Conservation (phyloP, 768 basidiomycete genomes). For the Pluteus cervinus region DNA sequence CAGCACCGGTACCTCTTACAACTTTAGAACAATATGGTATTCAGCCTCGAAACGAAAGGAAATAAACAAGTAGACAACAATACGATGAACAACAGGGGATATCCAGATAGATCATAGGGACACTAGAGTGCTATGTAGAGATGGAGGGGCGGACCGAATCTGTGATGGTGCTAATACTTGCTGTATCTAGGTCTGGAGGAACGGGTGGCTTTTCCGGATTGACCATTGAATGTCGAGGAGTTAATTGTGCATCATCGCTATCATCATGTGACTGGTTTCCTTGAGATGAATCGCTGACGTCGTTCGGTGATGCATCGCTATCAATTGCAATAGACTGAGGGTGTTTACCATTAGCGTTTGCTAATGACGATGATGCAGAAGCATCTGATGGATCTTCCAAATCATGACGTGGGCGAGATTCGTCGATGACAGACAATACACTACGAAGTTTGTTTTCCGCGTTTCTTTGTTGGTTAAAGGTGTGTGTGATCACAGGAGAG, state of each 20-base stretch:
- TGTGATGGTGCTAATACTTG: too few species aligned
- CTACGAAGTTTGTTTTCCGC: constrained; percentile 64
- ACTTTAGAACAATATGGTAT: constrained; percentile 64
- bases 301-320: constrained; percentile 3
- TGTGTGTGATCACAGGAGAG: too few species aligned
- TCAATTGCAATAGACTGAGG: too few species aligned
- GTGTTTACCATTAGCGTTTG: constrained; percentile 4
- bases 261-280: constrained; percentile 1
- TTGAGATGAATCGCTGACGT: too few species aligned
- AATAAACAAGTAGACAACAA: too few species aligned
- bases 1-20: constrained; percentile 49
- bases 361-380: neutral
- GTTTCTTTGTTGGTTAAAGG: constrained; percentile 37
- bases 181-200: constrained; percentile 20
- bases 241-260: constrained; percentile 14
- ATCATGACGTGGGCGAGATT: constrained; percentile 35
- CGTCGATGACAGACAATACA: constrained; percentile 69
- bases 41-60: constrained; percentile 19
- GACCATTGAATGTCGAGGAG: constrained; percentile 23
- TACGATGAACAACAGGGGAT: too few species aligned
- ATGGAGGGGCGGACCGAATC: too few species aligned
- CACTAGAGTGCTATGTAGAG: too few species aligned
- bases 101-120: too few species aligned
- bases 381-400: too few species aligned
- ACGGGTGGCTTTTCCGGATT: constrained; percentile 20